Percentiles rank a stretch among this genome's conserved stretches.
These are phyloP conservation scores for Lodderomyces margitis DNA, from an alignment of 1,139 yeast species.

Conservation along the genomic window DNA sequence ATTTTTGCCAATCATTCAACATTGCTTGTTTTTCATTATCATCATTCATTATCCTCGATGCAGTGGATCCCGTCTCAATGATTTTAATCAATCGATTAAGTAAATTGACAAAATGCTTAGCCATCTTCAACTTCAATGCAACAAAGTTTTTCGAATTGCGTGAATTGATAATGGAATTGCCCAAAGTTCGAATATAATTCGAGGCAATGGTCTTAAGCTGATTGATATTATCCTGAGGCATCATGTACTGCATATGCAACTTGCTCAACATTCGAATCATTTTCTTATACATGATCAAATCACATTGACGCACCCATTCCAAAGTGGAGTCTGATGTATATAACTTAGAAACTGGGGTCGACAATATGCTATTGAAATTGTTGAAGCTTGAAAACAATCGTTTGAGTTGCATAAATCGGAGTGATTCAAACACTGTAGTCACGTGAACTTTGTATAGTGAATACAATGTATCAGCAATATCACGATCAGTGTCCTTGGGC, in stretches of 20 bases:
- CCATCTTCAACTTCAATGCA: conserved; percentile 51
- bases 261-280: conserved; percentile 67
- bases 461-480: conserved; percentile 59
- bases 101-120: conserved; percentile 55
- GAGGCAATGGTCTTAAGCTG: conserved; percentile 47
- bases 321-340: conserved; percentile 49
- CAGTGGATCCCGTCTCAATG: conserved; percentile 58
- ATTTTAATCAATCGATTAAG: conserved; percentile 58
- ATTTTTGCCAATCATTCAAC: conserved; percentile 59
- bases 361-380: conserved; percentile 58
- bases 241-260: conserved; percentile 54
- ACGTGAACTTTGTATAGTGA: conserved; percentile 65
- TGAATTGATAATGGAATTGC: conserved; percentile 28
- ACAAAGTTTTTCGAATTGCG: conserved; percentile 54
- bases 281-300: conserved; percentile 57
- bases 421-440: conserved; percentile 57
- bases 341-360: conserved; percentile 64
- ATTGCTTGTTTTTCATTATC: conserved; percentile 48
- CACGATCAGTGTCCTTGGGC: conserved; percentile 51
- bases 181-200: conserved; percentile 40
- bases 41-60: conserved; percentile 50
- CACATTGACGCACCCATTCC: conserved; percentile 69
- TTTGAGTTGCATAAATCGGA: conserved; percentile 67
- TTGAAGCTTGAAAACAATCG: conserved; percentile 54
- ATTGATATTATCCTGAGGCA: conserved; percentile 55